A percentile compares a stretch with the other conserved stretches of the same genome.
These are phyloP conservation scores for Favolaschia claudopus DNA, from an alignment of 768 basidiomycete genomes.

Conservation along the genomic window DNA sequence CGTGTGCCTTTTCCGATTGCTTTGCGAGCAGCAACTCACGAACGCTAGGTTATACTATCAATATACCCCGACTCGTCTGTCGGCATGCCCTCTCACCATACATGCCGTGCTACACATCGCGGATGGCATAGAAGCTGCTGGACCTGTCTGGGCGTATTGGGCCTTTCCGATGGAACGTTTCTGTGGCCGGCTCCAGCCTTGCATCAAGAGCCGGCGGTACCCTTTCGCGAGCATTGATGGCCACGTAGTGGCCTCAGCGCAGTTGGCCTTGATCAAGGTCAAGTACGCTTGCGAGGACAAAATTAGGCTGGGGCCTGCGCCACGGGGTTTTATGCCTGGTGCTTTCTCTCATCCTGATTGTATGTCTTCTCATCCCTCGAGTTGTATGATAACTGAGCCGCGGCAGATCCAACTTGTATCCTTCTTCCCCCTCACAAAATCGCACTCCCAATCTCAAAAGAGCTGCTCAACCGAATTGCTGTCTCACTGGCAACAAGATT, in stretches of 20 bases:
- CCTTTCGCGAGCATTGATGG: background rate
- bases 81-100: slow-evolving; percentile 40
- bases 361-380: background rate
- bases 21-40: background rate
- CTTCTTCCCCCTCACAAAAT: slow-evolving; percentile 15
- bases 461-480: background rate
- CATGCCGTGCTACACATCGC: slow-evolving; percentile 30
- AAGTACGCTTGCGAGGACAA: background rate
- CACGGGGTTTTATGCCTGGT: too few species aligned
- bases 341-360: background rate
- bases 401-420: slow-evolving; percentile 10
- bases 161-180: slow-evolving; percentile 5
- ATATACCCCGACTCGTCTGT: slow-evolving; percentile 21
- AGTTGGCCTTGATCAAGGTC: background rate
- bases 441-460: too few species aligned
- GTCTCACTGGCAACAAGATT: slow-evolving; percentile 15
- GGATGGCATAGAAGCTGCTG: slow-evolving; percentile 3
- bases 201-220: background rate
- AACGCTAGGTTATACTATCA: slow-evolving; percentile 40
- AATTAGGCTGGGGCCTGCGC: too few species aligned
- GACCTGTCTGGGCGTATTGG: slow-evolving; percentile 4
- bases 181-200: background rate
- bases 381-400: background rate
- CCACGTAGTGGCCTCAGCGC: slow-evolving; percentile 11
- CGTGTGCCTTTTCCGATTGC: background rate